Percentiles rank a stretch among this genome's conserved stretches.
Conservation (phyloP, 176 grass and related monocot genomes). For the Urochloa ruziziensis region DNA sequence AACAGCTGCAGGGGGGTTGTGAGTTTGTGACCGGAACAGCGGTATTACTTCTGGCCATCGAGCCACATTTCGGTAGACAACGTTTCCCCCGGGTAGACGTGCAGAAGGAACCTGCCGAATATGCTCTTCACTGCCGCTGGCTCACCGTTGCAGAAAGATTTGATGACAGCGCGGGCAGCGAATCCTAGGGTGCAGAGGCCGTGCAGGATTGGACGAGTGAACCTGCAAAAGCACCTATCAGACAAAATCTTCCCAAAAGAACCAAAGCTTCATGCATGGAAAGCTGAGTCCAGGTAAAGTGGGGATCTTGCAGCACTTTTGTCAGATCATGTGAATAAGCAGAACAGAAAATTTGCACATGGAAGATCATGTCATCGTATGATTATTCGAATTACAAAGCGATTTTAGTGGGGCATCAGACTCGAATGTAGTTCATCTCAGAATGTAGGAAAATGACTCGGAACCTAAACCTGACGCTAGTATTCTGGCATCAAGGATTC, state of each 20-base stretch:
- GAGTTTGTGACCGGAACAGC: background rate
- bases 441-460: background rate
- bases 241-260: constrained; percentile 10
- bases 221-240: constrained; percentile 46
- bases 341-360: background rate
- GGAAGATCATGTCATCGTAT: background rate
- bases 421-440: background rate
- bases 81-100: constrained; percentile 79
- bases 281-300: constrained; percentile 3
- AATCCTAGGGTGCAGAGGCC: constrained; percentile 86
- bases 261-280: constrained; percentile 14
- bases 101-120: constrained; percentile 78
- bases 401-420: background rate
- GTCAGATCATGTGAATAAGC: constrained; percentile 24
- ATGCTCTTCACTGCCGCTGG: constrained; percentile 56
- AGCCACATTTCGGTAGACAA: constrained; percentile 88
- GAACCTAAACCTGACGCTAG: background rate
- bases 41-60: constrained; percentile 63
- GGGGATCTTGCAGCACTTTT: background rate
- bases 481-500: background rate
- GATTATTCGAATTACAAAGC: background rate
- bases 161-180: constrained; percentile 66
- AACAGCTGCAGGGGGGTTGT: background rate
- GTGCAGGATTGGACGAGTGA: constrained; percentile 78
- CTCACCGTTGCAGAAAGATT: constrained; percentile 71